Conservation (phyloP, 2,329 filamentous ascomycete species). For the Colletotrichum sp. region DNA sequence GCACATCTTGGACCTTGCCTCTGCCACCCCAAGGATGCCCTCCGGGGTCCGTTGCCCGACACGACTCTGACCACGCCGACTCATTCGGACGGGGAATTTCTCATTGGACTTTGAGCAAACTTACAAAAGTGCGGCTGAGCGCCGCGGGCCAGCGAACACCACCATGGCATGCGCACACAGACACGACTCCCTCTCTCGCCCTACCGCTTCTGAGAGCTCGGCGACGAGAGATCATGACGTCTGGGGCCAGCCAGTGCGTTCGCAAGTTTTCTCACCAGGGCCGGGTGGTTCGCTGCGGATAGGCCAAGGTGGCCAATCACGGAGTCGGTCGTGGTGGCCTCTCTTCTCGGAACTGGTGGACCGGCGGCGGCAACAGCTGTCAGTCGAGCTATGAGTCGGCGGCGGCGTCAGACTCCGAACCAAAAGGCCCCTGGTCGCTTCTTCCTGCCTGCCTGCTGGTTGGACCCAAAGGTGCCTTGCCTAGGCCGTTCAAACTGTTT, state of each 20-base stretch:
- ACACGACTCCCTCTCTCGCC: neutral
- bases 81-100: neutral
- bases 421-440: neutral
- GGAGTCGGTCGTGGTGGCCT: neutral
- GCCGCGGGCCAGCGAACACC: neutral
- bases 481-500: neutral
- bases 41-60: neutral
- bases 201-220: neutral
- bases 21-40: neutral
- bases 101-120: neutral
- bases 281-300: neutral
- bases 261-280: neutral
- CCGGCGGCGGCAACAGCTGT: neutral
- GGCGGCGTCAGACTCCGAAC: neutral
- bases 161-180: neutral
- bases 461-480: neutral
- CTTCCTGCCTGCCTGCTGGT: neutral
- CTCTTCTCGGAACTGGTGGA: conserved; percentile 10
- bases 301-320: conserved; percentile 6
- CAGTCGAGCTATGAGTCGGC: neutral
- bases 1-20: neutral
- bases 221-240: conserved; percentile 11
- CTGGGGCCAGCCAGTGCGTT: neutral
- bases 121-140: conserved; percentile 16
- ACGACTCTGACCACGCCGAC: conserved; percentile 4